Evolutionary conservation across 331 rosid species (phyloP), one percentile per base, ranked within the genome.

Genomic region (Arachis monticola): DNA sequence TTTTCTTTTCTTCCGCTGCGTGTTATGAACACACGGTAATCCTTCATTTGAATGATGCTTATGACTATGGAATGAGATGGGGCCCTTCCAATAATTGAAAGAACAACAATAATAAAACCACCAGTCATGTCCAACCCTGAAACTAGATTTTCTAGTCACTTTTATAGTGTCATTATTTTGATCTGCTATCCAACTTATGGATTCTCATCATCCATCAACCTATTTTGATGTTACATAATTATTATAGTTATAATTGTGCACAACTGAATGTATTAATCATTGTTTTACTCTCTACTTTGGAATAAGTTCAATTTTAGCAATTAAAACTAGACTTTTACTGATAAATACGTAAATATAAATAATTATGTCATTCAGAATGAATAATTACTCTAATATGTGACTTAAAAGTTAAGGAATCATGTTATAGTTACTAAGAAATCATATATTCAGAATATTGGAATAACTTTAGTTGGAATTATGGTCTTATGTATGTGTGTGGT

Each of bases 181-280:
- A 3, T 62, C 47, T 62, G 12, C 64, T 77, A 17, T 14, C 65
- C 10, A 64, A 64, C n/a, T 51, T 27, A 60, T 77, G 81, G 75
- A 40, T 60, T 68, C 30, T 27, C 30, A 64, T 60, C 74, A 72
- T 65, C 78, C 71, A 52, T 55, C 67, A 45, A 17, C 70, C 65
- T 17, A 55, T 57, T 50, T 64, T 61, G 66, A 12, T 58, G 46
- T 48, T 50, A 60, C 63, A 69, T 47, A 35, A 52, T n/a, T 68
- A 77, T 67, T 68, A 7, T 10, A 48, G 62, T 58, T 67, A 35
- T 67, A 67, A 59, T 76, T 50, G 41, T 69, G 38, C 75, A 38
- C 75, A 59, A 47, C 75, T 17, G 62, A 52, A 59, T 14, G 14
- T 7, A 53, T 38, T 9, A 38, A 68, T 60, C 68, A 67, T 47